These are phyloP conservation scores for Verbascum thapsus DNA, from an alignment of 257 asterid species.

Conservation along the genomic window DNA sequence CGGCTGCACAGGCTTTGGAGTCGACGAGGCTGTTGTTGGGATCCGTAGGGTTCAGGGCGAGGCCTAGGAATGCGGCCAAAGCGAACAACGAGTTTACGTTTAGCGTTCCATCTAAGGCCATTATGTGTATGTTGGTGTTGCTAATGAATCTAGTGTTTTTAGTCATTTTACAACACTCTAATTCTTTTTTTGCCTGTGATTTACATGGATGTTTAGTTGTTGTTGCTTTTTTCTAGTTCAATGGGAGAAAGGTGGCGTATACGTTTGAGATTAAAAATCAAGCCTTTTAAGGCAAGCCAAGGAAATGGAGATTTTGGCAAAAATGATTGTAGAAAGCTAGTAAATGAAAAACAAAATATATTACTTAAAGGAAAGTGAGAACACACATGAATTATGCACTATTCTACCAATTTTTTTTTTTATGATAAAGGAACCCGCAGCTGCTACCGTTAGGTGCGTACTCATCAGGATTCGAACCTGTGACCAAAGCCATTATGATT, in stretches of 20 bases:
- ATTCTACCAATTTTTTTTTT: too few species aligned
- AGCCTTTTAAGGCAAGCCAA: too few species aligned
- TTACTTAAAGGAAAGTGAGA: too few species aligned
- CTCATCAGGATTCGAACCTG: too few species aligned
- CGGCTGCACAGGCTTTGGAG: conserved; percentile 36
- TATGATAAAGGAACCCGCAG: too few species aligned
- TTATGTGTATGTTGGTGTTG: conserved; percentile 40
- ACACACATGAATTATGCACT: too few species aligned
- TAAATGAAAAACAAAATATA: too few species aligned
- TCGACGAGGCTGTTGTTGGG: conserved; percentile 38
- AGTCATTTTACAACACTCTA: not conserved
- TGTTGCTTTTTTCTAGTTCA: not conserved
- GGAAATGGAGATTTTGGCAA: too few species aligned
- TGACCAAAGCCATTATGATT: too few species aligned
- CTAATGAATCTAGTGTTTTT: not conserved
- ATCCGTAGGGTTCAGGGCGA: conserved; percentile 38
- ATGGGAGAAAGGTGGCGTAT: conserved; percentile 29
- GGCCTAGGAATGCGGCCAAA: conserved; percentile 45
- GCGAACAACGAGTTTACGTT: conserved; percentile 47
- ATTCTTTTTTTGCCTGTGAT: not conserved
- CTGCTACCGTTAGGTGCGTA: too few species aligned
- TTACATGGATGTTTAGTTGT: not conserved
- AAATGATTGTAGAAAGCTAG: too few species aligned
- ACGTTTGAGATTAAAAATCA: conserved; percentile 23
- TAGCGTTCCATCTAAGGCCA: conserved; percentile 47